Percentiles rank a stretch among this genome's conserved stretches.
phyloP scores from a whole-genome alignment of 2,329 filamentous ascomycete species.

The Sclerotinia glacialis region DNA sequence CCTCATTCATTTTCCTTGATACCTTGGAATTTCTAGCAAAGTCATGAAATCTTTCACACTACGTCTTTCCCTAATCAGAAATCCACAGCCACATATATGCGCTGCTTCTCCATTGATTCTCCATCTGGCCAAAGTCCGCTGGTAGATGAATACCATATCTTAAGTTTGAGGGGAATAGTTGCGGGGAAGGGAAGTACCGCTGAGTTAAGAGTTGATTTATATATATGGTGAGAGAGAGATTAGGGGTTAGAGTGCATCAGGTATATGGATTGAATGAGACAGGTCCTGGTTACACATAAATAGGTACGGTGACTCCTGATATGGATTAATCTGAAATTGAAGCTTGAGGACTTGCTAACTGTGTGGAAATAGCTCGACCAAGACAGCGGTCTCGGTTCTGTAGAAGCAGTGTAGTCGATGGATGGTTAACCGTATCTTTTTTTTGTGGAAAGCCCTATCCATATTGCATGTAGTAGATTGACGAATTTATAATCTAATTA shows the following conservation, averaged over 20 bases:
- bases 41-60: slow-evolving; percentile 57
- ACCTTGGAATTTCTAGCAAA: slow-evolving; percentile 50
- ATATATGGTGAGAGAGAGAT: slow-evolving; percentile 67
- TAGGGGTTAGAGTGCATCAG: slow-evolving; percentile 69
- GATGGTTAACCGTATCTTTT: too few species aligned
- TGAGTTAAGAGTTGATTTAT: slow-evolving; percentile 64
- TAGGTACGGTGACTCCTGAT: slow-evolving; percentile 37
- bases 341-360: background rate
- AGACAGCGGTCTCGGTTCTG: slow-evolving; percentile 19
- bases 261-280: slow-evolving; percentile 87
- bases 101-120: slow-evolving; percentile 58
- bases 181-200: slow-evolving; percentile 52
- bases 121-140: slow-evolving; percentile 56
- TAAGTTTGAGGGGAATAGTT: slow-evolving; percentile 46
- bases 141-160: slow-evolving; percentile 51
- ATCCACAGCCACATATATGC: slow-evolving; percentile 51
- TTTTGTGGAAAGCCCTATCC: too few species aligned
- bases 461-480: too few species aligned
- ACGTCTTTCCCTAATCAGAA: slow-evolving; percentile 53
- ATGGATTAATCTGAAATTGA: too few species aligned
- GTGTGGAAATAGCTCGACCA: slow-evolving; percentile 15
- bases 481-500: too few species aligned
- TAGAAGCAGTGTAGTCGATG: too few species aligned
- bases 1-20: slow-evolving; percentile 49
- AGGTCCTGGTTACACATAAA: slow-evolving; percentile 70